These are phyloP conservation scores for Magnaporthales sp. DNA, from an alignment of 2,329 filamentous ascomycete species.

Conservation along the genomic window DNA sequence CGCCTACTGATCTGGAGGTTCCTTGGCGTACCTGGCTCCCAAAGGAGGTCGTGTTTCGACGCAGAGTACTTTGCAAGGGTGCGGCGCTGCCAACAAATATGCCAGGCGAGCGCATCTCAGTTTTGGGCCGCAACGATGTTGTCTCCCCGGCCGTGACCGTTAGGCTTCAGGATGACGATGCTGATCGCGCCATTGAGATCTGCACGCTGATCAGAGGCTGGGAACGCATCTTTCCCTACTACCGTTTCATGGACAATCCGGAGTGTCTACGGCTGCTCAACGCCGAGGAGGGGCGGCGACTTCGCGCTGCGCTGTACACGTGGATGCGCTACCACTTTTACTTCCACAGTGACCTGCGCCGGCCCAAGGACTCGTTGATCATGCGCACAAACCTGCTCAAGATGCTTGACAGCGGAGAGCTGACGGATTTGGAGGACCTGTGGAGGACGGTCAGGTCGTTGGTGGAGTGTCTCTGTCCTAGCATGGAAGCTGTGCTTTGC, in stretches of 20 bases:
- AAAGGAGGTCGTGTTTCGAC: conserved; percentile 29
- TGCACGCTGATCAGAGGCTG: conserved; percentile 27
- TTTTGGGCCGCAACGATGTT: neutral
- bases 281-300: conserved; percentile 31
- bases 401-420: conserved; percentile 31
- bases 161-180: conserved; percentile 15
- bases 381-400: conserved; percentile 34
- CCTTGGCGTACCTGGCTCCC: conserved; percentile 26
- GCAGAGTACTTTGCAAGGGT: conserved; percentile 12
- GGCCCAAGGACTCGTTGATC: conserved; percentile 20
- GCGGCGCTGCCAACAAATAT: conserved; percentile 4
- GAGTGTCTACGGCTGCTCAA: conserved; percentile 33
- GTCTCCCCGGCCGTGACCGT: conserved; percentile 4
- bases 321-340: conserved; percentile 48
- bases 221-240: conserved; percentile 27
- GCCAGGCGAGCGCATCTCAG: neutral
- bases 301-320: conserved; percentile 40
- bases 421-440: conserved; percentile 36
- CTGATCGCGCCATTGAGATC: conserved; percentile 20
- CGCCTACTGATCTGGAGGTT: conserved; percentile 23
- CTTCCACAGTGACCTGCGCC: conserved; percentile 34
- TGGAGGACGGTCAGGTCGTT: conserved; percentile 34
- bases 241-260: conserved; percentile 31
- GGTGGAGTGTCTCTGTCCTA: conserved; percentile 36
- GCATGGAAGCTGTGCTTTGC: conserved; percentile 27